Evolutionary conservation across 495 filamentous ascomycete genomes (phyloP), one percentile per base, ranked within the genome.

Genomic region (Cryomyces antarcticus): DNA sequence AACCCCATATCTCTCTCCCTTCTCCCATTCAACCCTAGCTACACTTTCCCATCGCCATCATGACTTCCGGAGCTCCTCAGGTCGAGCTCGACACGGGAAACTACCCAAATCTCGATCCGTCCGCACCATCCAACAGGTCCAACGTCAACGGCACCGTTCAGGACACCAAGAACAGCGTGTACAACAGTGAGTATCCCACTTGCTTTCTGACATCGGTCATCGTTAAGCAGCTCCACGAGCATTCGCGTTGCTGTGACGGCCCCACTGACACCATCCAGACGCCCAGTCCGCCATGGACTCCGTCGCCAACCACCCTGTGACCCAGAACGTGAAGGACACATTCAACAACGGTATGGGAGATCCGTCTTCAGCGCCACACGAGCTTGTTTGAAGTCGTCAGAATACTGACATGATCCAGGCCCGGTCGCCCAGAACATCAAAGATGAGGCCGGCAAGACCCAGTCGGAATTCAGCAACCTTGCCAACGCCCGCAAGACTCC

Each of bases 341-440:
- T 31, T 61, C 38, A 44, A 28, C 38, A 54, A 59, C 33, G 58
- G 58, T 61, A 40, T 54, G 57, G 57, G 59, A 45, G 36, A 56
- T 55, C n/a, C n/a, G n/a, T n/a, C n/a, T n/a, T n/a, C n/a, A n/a
- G n/a, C n/a, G 35, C 30, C 35, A 4, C 35, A 38, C 13, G 10
- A 37, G 1, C 30, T 7, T 41, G n/a, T 43, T 33, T 11, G 6
- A n/a, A 28, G 35, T 9, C 28, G 30, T 17, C 7, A 38, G 10
- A 38, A 38, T 28, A 47, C 34, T 41, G 29, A 38, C 46, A 6
- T 6, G 13, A 9, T 27, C 6, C 39, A 43, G 84, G 79, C 44
- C 80, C 84, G 30, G 64, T 89, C 41, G 80, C 78, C 44, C 72
- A 86, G 59, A 80, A 73, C 51, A 70, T 84, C 58, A 81, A 79